Base-by-base conservation (phyloP, 345 rosid species). In the Acer yangbiense region DNA sequence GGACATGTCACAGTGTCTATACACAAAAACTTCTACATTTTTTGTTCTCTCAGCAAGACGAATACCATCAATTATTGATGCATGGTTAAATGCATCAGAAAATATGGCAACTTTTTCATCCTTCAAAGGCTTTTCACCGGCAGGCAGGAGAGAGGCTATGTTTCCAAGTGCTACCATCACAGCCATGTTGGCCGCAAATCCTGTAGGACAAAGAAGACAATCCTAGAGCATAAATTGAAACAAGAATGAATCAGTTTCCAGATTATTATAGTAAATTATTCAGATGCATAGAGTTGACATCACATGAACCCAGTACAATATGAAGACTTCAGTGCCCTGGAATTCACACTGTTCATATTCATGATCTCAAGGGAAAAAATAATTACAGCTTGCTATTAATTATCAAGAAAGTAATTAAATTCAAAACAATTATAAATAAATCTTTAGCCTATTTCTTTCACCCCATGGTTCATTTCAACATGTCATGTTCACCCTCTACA, bases 191-290 rank as follows among this genome's bases (percentile, higher is more conserved):
- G 99, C 98, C 74, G 99, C 82, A 89, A 92, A 95, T 23, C 99
- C 99, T 79, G 96, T 88, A 71, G 99, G 98, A 87, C 99, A 95
- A 75, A 93, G 97, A 88, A 95, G 97, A 87, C 97, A 93, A 70
- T 95, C 99, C 99, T 93, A 81, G 67, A 72, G 57, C 71, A 81
- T 78, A 82, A 79, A 86, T 78, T 67, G 65, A 75, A 75, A 77
- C 73, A 76, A 79, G 50, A 70, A 73, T 54, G 57, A 74, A 86
- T 82, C 75, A 83, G 81, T 78, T 82, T 78, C 64, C 63, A 62
- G 65, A 55, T 54, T 23, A 35, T 5, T 66, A 32, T 2, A 17
- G n/a, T 44, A 73, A 61, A 16, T 44, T 10, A 58, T 27, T 35
- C 65, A 39, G 27, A 35, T 7, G 9, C 41, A 50, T 1, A 44